A percentile compares a stretch with the other conserved stretches of the same genome.
Conservation (phyloP, 1,139 yeast genomes). For the Tardiomyces depauwii region DNA sequence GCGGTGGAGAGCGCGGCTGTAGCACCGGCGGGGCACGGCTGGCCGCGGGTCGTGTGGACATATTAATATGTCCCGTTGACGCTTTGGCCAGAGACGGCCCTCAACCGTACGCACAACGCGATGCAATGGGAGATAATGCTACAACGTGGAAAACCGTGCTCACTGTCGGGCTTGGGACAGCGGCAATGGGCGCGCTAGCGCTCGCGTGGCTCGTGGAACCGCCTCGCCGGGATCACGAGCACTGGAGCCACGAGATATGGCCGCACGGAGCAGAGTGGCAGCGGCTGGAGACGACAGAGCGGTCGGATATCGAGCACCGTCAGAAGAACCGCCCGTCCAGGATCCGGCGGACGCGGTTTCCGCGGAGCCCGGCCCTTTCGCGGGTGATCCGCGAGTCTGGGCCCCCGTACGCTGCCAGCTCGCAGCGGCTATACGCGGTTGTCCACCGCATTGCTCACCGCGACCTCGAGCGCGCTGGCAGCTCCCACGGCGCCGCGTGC, state of each 20-base stretch:
- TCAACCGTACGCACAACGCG: too few relatives aligned
- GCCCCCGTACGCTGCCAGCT: not conserved
- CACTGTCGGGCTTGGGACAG: too few relatives aligned
- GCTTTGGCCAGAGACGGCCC: too few relatives aligned
- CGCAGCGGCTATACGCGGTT: not conserved
- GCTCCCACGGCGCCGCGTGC: constrained; percentile 53
- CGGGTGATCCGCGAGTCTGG: not conserved
- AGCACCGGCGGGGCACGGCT: too few relatives aligned
- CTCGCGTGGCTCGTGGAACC: too few relatives aligned
- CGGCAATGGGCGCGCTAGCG: too few relatives aligned
- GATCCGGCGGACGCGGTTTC: not conserved
- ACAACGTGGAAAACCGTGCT: too few relatives aligned
- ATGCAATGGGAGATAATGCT: too few relatives aligned
- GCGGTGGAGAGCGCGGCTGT: too few relatives aligned
- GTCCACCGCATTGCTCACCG: constrained; percentile 21
- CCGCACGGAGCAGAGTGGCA: not conserved
- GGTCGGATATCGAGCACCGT: not conserved
- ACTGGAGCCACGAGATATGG: not conserved
- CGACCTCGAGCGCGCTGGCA: constrained; percentile 53
- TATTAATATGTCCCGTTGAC: too few relatives aligned
- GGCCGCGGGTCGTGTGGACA: too few relatives aligned
- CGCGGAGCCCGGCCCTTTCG: not conserved
- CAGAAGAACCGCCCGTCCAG: not conserved
- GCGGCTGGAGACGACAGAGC: not conserved
- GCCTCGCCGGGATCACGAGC: too few relatives aligned